These are phyloP conservation scores for Capsella bursapastoris DNA, from an alignment of 345 rosid genomes.

Conservation along the genomic window DNA sequence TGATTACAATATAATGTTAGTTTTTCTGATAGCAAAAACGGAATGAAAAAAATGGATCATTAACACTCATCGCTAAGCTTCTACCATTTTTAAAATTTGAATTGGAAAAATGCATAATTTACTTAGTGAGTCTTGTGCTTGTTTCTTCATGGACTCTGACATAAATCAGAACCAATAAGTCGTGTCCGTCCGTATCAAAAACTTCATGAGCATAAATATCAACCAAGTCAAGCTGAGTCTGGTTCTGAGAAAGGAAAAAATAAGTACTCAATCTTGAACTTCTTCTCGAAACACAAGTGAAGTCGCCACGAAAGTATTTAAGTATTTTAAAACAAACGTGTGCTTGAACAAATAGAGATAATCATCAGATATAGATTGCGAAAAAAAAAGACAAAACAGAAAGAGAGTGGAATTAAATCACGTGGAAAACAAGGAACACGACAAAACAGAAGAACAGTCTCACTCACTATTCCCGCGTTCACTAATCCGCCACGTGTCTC, in stretches of 20 bases:
- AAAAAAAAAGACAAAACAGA: slow-evolving; percentile 4
- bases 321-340: slow-evolving; percentile 3
- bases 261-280: background rate
- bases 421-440: slow-evolving; percentile 43
- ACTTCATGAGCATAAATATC: background rate
- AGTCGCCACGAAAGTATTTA: slow-evolving; percentile 1
- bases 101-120: too few species aligned
- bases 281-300: slow-evolving; percentile 24
- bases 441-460: slow-evolving; percentile 5
- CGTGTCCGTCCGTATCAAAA: background rate
- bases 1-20: too few species aligned
- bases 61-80: too few species aligned
- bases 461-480: slow-evolving; percentile 29
- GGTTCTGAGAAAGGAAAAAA: background rate
- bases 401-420: background rate
- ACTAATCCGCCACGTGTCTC: slow-evolving; percentile 17
- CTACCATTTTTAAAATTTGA: too few species aligned
- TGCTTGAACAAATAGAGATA: slow-evolving; percentile 23
- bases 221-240: background rate
- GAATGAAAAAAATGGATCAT: too few species aligned
- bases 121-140: too few species aligned
- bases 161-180: background rate
- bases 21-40: too few species aligned
- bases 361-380: background rate
- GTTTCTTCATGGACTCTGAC: too few species aligned